Base-by-base conservation (phyloP, 192 early-diverging fungal species). In the Coemansia sp. region DNA sequence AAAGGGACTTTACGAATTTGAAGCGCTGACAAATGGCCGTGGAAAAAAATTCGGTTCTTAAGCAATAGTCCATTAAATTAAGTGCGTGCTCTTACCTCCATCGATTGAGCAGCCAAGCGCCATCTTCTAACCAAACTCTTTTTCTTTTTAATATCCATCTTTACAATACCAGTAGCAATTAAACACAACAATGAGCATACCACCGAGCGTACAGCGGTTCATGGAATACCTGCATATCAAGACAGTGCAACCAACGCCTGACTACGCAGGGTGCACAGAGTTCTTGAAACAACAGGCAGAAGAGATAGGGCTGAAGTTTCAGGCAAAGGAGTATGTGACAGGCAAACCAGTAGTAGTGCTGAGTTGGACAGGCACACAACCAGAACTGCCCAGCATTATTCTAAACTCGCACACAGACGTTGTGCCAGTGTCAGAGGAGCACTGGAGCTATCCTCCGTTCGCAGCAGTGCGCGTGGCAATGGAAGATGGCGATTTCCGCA, bases 391-490 rank as follows among this genome's bases (percentile, higher is more conserved):
- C 51, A 71, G 85, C 34, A 64, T 95, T 19, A 71, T 93, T 32
- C 88, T 94, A 63, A 94, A 93, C 85, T 88, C 88, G 53, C 93
- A 95, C 79, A 90, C 87, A 8, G 93, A 95, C 70, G 93, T 95
- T 0, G 93, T 95, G 25, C 93, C 93, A n/a, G 91, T 93, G 60
- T 90, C 87, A 56, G 77, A 71, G 19, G 87, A 88, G 44, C 76
- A 81, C 69, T 95, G 93, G 93, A 87, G 76, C 8, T 75, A 87
- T 51, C 84, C 85, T 54, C 90, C 93, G 6, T 94, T 95, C 70
- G 88, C 82, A 6, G 93, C 90, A 9, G 69, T 63, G 32, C 73
- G 78, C 0, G 82, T 77, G 28, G 26, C 79, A 10, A 88, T 85
- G 47, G 81, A 76, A 19, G 80, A 86, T 65, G 89, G 89, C 19